A percentile compares a stretch with the other conserved stretches of the same genome.
Evolutionary conservation across 1,284 basidiomycete species (phyloP).

Genomic region (Jaminaea rosea): DNA sequence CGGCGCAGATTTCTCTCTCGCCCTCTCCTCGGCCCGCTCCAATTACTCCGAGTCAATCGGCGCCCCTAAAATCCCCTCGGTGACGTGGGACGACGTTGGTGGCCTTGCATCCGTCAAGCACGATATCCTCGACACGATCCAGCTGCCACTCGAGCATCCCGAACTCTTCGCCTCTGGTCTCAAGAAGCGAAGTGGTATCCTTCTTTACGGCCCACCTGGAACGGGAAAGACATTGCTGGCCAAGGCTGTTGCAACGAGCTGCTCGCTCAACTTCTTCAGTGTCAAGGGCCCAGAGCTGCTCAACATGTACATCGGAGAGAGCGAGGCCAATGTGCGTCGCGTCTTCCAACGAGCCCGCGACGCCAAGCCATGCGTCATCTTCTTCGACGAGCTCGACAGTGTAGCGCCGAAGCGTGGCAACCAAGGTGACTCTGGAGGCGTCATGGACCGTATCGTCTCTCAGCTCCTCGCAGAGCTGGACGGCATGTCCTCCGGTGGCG

Average conservation of each 20-base stretch:
- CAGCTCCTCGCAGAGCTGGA: constrained; percentile 51
- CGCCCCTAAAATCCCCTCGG: constrained; percentile 89
- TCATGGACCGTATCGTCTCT: constrained; percentile 51
- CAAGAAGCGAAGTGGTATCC: constrained; percentile 78
- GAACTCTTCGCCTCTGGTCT: constrained; percentile 86
- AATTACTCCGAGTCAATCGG: constrained; percentile 87
- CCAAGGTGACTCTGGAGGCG: constrained; percentile 51
- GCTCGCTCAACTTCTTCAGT: constrained; percentile 51
- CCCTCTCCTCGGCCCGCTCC: constrained; percentile 66
- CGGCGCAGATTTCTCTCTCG: constrained; percentile 63
- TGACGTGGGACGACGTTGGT: constrained; percentile 96
- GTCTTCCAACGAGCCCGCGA: constrained; percentile 50
- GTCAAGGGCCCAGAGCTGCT: constrained; percentile 51
- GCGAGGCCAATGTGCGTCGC: constrained; percentile 50
- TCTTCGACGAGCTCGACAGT: constrained; percentile 51
- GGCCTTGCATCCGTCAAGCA: constrained; percentile 78
- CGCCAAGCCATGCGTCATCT: constrained; percentile 51
- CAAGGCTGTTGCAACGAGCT: constrained; percentile 60
- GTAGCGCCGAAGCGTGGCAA: constrained; percentile 51
- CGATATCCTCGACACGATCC: constrained; percentile 94
- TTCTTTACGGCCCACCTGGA: constrained; percentile 50
- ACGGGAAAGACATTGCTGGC: constrained; percentile 51
- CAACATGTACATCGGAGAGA: constrained; percentile 52
- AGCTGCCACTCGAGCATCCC: constrained; percentile 85
- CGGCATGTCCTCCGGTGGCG: constrained; percentile 46